Percentiles rank a stretch among this genome's conserved stretches.
These are phyloP conservation scores for Aspergillus carbonarius DNA, from an alignment of 2,329 filamentous ascomycete genomes.

Conservation along the genomic window DNA sequence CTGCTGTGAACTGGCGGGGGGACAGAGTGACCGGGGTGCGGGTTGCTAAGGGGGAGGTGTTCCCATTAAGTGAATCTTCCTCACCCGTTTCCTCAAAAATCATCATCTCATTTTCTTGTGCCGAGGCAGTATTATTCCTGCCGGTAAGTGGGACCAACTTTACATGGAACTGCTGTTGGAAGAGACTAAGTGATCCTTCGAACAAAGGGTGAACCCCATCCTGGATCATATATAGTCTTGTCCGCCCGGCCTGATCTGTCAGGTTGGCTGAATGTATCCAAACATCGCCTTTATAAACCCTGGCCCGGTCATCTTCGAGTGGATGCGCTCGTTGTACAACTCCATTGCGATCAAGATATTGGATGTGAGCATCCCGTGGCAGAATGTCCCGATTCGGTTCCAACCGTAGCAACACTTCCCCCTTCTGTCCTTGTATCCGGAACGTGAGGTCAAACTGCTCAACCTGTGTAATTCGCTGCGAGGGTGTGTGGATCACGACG, in stretches of 20 bases:
- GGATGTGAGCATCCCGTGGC: slow-evolving; percentile 1
- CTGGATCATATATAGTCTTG: slow-evolving; percentile 11
- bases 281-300: slow-evolving; percentile 6
- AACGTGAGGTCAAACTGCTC: slow-evolving; percentile 7
- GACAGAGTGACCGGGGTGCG: not conserved
- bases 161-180: slow-evolving; percentile 5
- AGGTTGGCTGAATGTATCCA: not conserved
- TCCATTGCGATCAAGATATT: slow-evolving; percentile 5
- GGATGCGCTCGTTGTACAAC: not conserved
- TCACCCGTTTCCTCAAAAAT: too few species aligned
- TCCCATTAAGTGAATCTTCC: too few species aligned
- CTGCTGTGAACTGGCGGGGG: not conserved
- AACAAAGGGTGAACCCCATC: slow-evolving; percentile 13
- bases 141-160: not conserved
- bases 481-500: not conserved
- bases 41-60: too few species aligned
- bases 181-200: slow-evolving; percentile 11
- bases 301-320: not conserved
- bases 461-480: not conserved
- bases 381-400: slow-evolving; percentile 15
- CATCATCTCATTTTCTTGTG: too few species aligned
- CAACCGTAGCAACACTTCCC: not conserved
- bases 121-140: not conserved
- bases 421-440: not conserved
- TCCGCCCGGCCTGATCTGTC: slow-evolving; percentile 9